phyloP scores from a whole-genome alignment of 495 filamentous ascomycete species.

The Aspergillus indologenus region DNA sequence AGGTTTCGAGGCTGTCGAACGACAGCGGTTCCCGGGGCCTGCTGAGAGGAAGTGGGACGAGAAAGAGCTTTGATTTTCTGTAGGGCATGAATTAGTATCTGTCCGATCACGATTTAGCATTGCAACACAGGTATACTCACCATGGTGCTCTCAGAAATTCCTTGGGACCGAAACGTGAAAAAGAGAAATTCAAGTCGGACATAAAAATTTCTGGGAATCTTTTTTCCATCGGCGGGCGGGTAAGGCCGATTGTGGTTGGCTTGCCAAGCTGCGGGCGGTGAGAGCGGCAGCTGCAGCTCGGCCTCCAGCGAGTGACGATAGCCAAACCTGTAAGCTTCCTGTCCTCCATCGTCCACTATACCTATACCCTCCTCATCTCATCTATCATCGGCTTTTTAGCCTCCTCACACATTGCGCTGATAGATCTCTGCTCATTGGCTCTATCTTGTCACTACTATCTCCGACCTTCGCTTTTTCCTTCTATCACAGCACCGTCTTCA shows the following conservation, averaged over 20 bases:
- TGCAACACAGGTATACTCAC: slow-evolving; percentile 9
- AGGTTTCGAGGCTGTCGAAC: slow-evolving; percentile 78
- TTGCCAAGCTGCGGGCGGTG: slow-evolving; percentile 23
- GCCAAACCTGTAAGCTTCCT: slow-evolving; percentile 12
- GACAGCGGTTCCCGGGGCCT: slow-evolving; percentile 73
- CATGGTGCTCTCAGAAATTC: slow-evolving; percentile 17
- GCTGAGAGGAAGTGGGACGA: slow-evolving; percentile 70
- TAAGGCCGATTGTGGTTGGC: slow-evolving; percentile 15
- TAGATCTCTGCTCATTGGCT: neutral
- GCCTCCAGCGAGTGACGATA: slow-evolving; percentile 18
- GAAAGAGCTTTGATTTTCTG: slow-evolving; percentile 93
- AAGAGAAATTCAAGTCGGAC: slow-evolving; percentile 1
- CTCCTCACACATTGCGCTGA: neutral
- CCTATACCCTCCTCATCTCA: neutral
- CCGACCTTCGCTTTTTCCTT: neutral
- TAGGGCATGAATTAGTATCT: neutral
- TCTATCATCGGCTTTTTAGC: neutral
- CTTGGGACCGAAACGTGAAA: neutral
- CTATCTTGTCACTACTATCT: neutral
- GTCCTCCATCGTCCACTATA: slow-evolving; percentile 11
- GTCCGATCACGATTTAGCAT: neutral
- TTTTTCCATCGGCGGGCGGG: slow-evolving; percentile 17
- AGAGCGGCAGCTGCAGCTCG: slow-evolving; percentile 17
- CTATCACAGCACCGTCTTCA: slow-evolving; percentile 11
- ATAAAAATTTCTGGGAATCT: slow-evolving; percentile 9